Conservation (phyloP, 2,329 filamentous ascomycete species). For the Blastomyces silverae region DNA sequence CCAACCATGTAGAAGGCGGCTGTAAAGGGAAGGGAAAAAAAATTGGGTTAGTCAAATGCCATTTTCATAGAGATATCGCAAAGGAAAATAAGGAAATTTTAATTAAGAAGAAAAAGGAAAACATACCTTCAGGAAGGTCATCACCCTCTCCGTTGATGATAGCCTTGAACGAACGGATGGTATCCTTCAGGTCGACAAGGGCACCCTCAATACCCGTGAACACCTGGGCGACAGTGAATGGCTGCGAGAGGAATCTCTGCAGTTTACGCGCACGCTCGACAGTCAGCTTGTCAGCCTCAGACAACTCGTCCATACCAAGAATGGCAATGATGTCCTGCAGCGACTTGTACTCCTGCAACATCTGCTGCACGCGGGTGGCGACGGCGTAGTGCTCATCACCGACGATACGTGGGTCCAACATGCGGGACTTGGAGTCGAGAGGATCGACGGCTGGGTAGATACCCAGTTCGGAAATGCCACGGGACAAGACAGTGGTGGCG, state of each 20-base stretch:
- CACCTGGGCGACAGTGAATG: constrained; percentile 80
- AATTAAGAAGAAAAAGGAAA: background rate
- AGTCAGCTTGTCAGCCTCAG: constrained; percentile 97
- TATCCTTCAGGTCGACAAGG: constrained; percentile 98
- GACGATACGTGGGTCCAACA: constrained; percentile 97
- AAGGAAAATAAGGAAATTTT: constrained; percentile 8
- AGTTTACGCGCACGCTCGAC: constrained; percentile 99
- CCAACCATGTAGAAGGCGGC: constrained; percentile 95
- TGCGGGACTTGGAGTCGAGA: constrained; percentile 98
- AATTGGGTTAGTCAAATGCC: constrained; percentile 1
- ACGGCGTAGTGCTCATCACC: constrained; percentile 96
- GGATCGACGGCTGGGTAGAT: constrained; percentile 99
- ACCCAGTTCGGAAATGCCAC: constrained; percentile 99
- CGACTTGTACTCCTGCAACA: constrained; percentile 99
- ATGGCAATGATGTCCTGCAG: constrained; percentile 99
- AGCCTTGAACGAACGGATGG: constrained; percentile 93
- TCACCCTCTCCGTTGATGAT: constrained; percentile 95
- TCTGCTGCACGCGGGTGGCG: constrained; percentile 94
- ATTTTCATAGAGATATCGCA: background rate
- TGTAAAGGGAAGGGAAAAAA: constrained; percentile 31
- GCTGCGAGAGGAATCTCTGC: constrained; percentile 99
- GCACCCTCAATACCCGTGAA: constrained; percentile 81
- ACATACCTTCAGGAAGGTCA: constrained; percentile 80
- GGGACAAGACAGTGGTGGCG: constrained; percentile 99
- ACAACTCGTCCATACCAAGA: constrained; percentile 99